Evolutionary conservation across 2,329 filamentous ascomycete species (phyloP).

Genomic region (Aureobasidium sp.): DNA sequence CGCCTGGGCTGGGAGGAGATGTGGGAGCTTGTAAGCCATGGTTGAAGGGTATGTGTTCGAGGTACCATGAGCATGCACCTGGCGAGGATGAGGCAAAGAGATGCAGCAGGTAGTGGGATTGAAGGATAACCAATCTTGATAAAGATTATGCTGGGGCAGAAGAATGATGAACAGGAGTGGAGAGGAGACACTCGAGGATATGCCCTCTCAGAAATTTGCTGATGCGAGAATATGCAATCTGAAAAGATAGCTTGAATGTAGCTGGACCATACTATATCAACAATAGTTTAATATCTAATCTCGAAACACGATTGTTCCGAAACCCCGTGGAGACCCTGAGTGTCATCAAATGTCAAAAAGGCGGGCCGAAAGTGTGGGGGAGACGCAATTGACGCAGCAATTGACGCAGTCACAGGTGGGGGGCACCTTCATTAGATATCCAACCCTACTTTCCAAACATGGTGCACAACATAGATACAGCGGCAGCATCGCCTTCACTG

Average conservation of each 20-base stretch:
- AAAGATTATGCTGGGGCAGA: too few relatives aligned
- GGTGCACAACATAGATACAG: neutral
- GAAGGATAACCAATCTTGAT: too few relatives aligned
- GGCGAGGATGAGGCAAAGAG: neutral
- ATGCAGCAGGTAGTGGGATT: neutral
- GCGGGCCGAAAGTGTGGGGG: neutral
- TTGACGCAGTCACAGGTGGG: neutral
- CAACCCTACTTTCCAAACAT: neutral
- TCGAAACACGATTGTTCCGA: neutral
- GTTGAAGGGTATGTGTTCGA: constrained; percentile 24
- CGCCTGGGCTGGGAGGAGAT: constrained; percentile 22
- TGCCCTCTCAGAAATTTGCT: neutral
- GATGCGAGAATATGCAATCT: neutral
- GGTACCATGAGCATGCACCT: constrained; percentile 29
- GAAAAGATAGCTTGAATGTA: neutral
- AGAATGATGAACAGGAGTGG: too few relatives aligned
- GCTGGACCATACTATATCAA: neutral
- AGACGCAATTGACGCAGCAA: neutral
- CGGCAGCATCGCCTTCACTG: constrained; percentile 1
- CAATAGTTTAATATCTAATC: neutral
- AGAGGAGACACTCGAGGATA: too few relatives aligned
- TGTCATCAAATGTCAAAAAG: neutral
- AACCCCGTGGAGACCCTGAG: too few relatives aligned
- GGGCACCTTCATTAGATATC: neutral
- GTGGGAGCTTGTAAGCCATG: constrained; percentile 31